These are phyloP conservation scores for Gonapodya prolifera DNA, from an alignment of 192 early-diverging fungal species.

Conservation along the genomic window DNA sequence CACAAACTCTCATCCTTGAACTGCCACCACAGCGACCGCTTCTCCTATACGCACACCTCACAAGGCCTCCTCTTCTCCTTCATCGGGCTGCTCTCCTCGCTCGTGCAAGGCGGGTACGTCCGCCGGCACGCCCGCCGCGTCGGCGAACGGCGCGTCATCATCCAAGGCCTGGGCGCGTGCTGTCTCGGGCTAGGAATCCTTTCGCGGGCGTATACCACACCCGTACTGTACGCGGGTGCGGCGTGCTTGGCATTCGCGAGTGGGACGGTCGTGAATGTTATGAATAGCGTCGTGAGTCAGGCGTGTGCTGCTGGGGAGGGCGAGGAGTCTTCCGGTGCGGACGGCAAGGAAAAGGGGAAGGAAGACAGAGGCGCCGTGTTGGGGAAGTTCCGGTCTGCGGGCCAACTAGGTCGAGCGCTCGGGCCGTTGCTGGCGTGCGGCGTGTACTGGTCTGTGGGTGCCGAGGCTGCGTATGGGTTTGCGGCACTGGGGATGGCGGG, in stretches of 20 bases:
- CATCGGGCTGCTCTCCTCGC: conserved; percentile 77
- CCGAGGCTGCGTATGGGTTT: conserved; percentile 39
- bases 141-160: conserved; percentile 57
- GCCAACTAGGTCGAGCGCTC: conserved; percentile 79
- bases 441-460: conserved; percentile 72
- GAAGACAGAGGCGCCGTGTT: conserved; percentile 53
- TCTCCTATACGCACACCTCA: conserved; percentile 69
- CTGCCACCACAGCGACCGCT: conserved; percentile 48
- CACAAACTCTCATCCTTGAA: too few species aligned
- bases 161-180: conserved; percentile 67
- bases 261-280: conserved; percentile 86
- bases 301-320: conserved; percentile 33
- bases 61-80: conserved; percentile 80
- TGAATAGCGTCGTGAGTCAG: conserved; percentile 64
- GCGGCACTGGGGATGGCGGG: conserved; percentile 36
- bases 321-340: too few species aligned
- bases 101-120: conserved; percentile 93
- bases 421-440: conserved; percentile 81
- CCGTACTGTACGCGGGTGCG: conserved; percentile 54
- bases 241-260: conserved; percentile 79
- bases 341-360: conserved; percentile 8
- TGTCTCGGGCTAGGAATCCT: conserved; percentile 48
- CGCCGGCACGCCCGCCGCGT: conserved; percentile 52
- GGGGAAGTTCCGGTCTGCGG: conserved; percentile 73
- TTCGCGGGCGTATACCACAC: conserved; percentile 27